Percentiles rank a stretch among this genome's conserved stretches.
These are phyloP conservation scores for Syncephalis plumigaleata DNA, from an alignment of 371 early-diverging fungal species.

Conservation along the genomic window DNA sequence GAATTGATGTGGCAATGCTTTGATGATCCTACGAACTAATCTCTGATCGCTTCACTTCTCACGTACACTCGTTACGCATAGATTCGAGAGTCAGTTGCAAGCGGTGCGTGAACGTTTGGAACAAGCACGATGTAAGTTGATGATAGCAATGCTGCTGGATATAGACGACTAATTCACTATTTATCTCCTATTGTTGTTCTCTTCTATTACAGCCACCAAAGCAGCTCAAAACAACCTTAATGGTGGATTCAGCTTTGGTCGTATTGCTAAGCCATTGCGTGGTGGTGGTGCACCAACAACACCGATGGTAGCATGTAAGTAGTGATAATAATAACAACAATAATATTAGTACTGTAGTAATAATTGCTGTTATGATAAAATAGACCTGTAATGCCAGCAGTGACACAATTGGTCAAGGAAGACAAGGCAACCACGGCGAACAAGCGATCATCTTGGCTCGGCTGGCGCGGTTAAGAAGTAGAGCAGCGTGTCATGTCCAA, in stretches of 20 bases:
- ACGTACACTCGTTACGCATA: constrained; percentile 5
- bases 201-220: constrained; percentile 9
- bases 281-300: constrained; percentile 52
- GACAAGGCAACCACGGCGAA: no score
- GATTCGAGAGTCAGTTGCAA: constrained; percentile 64
- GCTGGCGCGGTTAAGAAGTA: no score
- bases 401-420: no score
- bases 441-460: no score
- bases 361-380: no score
- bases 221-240: constrained; percentile 32
- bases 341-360: no score
- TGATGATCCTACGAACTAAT: background rate
- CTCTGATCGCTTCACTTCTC: background rate
- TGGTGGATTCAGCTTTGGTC: constrained; percentile 56
- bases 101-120: constrained; percentile 63
- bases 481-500: no score
- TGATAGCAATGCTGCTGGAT: constrained; percentile 1
- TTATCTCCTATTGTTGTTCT: background rate
- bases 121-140: background rate
- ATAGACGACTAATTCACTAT: background rate
- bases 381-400: no score
- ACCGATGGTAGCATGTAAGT: no score
- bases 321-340: no score
- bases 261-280: constrained; percentile 87
- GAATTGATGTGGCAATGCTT: constrained; percentile 11